A percentile compares a stretch with the other conserved stretches of the same genome.
These are phyloP conservation scores for Coffea canephora DNA, from an alignment of 257 asterid genomes.

Conservation along the genomic window DNA sequence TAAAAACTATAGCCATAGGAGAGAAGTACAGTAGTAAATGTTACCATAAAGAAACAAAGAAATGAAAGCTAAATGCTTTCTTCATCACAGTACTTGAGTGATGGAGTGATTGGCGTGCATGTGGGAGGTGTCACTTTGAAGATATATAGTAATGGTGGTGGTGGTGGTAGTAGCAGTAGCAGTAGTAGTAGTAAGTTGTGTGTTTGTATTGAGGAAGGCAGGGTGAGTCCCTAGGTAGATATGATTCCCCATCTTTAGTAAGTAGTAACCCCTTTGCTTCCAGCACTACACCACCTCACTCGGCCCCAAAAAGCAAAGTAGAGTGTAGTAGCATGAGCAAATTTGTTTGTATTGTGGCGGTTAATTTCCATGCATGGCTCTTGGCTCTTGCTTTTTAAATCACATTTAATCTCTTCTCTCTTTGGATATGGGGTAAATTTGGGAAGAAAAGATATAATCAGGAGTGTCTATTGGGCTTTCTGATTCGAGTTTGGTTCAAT, in stretches of 20 bases:
- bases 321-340: no score
- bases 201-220: constrained; percentile 8
- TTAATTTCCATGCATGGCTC: background rate
- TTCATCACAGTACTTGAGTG: background rate
- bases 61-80: background rate
- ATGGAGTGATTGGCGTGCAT: background rate
- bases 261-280: constrained; percentile 6
- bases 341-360: background rate
- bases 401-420: background rate
- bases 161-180: no score
- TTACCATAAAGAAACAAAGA: background rate
- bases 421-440: no score
- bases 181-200: background rate
- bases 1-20: background rate
- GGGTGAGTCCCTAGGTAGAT: constrained; percentile 20
- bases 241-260: constrained; percentile 21
- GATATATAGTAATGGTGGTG: no score
- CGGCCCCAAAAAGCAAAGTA: background rate
- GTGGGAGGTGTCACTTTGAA: constrained; percentile 17
- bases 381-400: background rate
- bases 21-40: background rate
- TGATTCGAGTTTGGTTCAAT: no score
- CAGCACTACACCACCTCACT: background rate
- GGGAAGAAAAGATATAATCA: no score
- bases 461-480: no score